Percentiles rank a stretch among this genome's conserved stretches.
Evolutionary conservation across 768 basidiomycete species (phyloP).

Genomic region (Strobilomyces dryophilus): DNA sequence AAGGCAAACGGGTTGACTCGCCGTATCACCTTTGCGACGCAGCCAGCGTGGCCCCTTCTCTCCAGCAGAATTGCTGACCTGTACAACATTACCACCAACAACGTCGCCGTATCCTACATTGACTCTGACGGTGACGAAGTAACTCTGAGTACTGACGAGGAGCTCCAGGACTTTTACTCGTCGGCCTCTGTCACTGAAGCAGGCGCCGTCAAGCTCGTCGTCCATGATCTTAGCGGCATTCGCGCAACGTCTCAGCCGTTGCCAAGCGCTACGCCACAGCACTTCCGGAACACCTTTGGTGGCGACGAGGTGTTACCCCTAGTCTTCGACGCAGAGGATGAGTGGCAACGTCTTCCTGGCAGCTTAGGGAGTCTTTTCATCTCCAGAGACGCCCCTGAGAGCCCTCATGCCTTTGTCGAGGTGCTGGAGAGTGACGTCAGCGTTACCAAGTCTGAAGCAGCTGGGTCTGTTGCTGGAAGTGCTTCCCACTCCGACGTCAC

Average conservation of each 20-base stretch:
- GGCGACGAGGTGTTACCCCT: conserved; percentile 42
- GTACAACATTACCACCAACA: conserved; percentile 51
- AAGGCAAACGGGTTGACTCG: conserved; percentile 56
- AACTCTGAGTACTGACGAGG: conserved; percentile 71
- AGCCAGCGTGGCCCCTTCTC: conserved; percentile 56
- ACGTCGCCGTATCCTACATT: conserved; percentile 65
- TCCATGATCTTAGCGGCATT: conserved; percentile 50
- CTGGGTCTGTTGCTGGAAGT: conserved; percentile 33
- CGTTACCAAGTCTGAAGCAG: conserved; percentile 28
- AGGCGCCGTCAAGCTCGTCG: conserved; percentile 51
- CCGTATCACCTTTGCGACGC: conserved; percentile 46
- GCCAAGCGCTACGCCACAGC: conserved; percentile 29
- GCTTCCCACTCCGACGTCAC: conserved; percentile 24
- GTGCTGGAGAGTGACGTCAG: conserved; percentile 42
- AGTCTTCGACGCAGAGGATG: conserved; percentile 49
- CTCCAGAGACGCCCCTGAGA: conserved; percentile 31
- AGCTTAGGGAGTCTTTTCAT: conserved; percentile 40
- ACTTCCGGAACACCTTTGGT: conserved; percentile 61
- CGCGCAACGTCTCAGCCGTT: conserved; percentile 33
- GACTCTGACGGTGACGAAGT: conserved; percentile 74
- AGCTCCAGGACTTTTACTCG: conserved; percentile 69
- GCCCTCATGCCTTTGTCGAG: conserved; percentile 65
- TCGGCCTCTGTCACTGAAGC: conserved; percentile 23
- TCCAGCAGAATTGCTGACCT: conserved; percentile 52
- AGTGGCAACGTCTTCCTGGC: conserved; percentile 58